phyloP scores from a whole-genome alignment of 2,329 filamentous ascomycete genomes.

The Nothophaeocryptopus gaeumannii region DNA sequence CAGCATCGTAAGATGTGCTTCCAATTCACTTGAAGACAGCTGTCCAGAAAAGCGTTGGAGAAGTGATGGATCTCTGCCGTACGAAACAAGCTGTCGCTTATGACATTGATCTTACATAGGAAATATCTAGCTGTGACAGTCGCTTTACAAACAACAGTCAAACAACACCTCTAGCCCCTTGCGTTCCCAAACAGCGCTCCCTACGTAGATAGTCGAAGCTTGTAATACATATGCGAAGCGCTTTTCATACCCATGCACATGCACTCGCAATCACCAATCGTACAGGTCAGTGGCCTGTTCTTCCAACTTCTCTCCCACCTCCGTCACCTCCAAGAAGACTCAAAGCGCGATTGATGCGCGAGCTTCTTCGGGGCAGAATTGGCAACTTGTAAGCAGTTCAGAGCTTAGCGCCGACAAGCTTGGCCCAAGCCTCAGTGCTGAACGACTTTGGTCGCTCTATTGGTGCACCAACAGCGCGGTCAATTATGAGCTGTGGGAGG shows the following conservation, averaged over 20 bases:
- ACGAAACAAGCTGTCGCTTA: conserved; percentile 12
- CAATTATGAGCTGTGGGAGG: conserved; percentile 98
- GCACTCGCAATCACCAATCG: conserved; percentile 5
- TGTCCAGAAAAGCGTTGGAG: too few relatives aligned
- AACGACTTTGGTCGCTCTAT: conserved; percentile 99
- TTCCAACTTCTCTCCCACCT: conserved; percentile 24
- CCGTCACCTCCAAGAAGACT: conserved; percentile 29
- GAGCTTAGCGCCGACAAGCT: conserved; percentile 86
- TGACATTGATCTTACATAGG: conserved; percentile 13
- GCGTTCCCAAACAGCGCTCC: conserved; percentile 9
- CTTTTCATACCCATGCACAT: conserved; percentile 4
- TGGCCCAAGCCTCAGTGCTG: conserved; percentile 94
- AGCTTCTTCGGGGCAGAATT: conserved; percentile 9
- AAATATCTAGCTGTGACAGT: conserved; percentile 15
- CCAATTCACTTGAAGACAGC: too few relatives aligned
- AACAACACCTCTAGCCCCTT: conserved; percentile 13
- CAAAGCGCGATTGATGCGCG: conserved; percentile 25
- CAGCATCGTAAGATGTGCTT: too few relatives aligned
- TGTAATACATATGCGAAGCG: conserved; percentile 13
- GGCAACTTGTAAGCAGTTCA: conserved; percentile 51
- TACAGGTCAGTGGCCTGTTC: conserved; percentile 6
- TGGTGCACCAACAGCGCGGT: conserved; percentile 92
- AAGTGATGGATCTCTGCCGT: too few relatives aligned
- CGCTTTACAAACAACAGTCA: conserved; percentile 4
- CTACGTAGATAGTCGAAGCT: conserved; percentile 13